Evolutionary conservation across 805 yeast genomes (phyloP), one percentile per base, ranked within the genome.

Genomic region (Hyphopichia homilentoma): DNA sequence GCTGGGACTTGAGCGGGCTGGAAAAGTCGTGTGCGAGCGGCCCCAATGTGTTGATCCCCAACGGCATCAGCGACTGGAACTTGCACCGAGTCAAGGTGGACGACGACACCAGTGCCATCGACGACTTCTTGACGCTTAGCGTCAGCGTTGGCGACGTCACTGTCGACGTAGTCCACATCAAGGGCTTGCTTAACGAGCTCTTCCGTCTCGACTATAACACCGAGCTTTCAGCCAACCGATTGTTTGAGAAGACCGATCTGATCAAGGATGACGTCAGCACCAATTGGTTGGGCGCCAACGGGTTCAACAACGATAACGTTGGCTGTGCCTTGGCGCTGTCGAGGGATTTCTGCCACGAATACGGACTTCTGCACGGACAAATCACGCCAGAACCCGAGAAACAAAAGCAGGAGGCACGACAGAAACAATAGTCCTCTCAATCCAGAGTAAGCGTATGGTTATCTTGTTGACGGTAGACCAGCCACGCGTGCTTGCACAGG

Each of bases 91-190:
- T 42, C 14, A 19, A 26, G 20, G 24, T 24, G n/a, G 24, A 40
- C 12, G 37, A 38, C 3, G 40, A 17, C 3, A 17, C 20, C 14
- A 5, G 13, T 18, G 30, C 19, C 4, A 27, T 27, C 13, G 16
- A 49, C 5, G 67, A 61, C 37, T 46, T 47, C 21, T 33, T 64
- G 40, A 53, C 66, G 2, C 48, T 67, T 16, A 43, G 68, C 3
- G 42, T 61, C 7, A 63, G 70, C 1, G 58, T 59, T 16, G 57
- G 61, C 6, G 72, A 67, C 42, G 41, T 45, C 18, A 62, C 66
- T 11, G 62, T 62, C 11, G 57, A 57, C 29, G 44, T 54, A 8
- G 36, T 66, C 11, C 61, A 63, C 35, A 45, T 66, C 7, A 51
- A 46, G 29, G 65, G 67, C 2, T 34, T 64, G 4, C 43, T 66